phyloP scores from a whole-genome alignment of 2,329 filamentous ascomycete species.

The Monilinia polystroma region DNA sequence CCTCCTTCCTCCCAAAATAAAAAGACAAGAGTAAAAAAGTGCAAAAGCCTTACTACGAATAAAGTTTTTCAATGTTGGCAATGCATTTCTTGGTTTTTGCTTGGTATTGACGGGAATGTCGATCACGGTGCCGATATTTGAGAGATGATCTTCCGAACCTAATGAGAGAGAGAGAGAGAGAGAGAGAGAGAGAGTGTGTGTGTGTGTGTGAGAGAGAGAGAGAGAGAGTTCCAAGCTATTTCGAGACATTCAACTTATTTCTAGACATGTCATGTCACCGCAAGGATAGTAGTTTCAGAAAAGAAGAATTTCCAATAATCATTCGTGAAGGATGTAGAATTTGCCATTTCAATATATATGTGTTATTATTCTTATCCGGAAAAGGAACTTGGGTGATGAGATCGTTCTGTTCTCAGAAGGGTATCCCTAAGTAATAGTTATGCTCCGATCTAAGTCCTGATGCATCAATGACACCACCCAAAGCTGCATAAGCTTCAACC shows the following conservation, averaged over 20 bases:
- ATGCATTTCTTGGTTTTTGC: background rate
- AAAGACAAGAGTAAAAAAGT: too few species aligned
- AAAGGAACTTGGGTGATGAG: constrained; percentile 6
- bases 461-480: constrained; percentile 14
- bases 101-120: background rate
- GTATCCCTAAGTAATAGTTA: constrained; percentile 19
- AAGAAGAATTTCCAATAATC: background rate
- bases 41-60: too few species aligned
- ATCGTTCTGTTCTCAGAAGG: background rate
- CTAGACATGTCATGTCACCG: background rate
- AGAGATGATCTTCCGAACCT: background rate
- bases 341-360: background rate
- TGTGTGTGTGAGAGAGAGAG: too few species aligned
- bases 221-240: too few species aligned
- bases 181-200: too few species aligned
- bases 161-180: background rate
- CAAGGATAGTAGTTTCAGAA: background rate
- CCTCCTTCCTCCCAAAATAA: too few species aligned
- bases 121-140: background rate
- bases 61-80: constrained; percentile 6
- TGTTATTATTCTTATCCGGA: constrained; percentile 13
- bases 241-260: background rate
- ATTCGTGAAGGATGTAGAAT: background rate
- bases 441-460: constrained; percentile 6
- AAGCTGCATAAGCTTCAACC: constrained; percentile 15